Evolutionary conservation across 2,329 filamentous ascomycete species (phyloP), one percentile per base, ranked within the genome.

Genomic region (Ceratocystis albifundus): DNA sequence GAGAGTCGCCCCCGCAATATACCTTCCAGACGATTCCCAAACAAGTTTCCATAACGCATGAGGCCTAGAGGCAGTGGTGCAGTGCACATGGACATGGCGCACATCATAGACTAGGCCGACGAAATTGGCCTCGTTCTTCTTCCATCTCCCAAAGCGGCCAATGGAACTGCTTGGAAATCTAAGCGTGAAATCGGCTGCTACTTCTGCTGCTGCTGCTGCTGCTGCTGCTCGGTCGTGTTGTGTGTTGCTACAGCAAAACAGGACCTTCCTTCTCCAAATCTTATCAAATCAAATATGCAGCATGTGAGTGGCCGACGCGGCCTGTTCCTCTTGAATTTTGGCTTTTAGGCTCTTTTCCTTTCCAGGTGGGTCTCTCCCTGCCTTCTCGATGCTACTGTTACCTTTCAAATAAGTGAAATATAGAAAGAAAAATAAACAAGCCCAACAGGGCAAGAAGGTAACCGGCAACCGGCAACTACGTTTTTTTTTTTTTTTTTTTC

Each of bases 1-100:
- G 66, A 65, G 59, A 45, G 48, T 64, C 25, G 55, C 66, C 66
- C 44, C 62, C 30, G 17, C 30, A 67, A 61, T 48, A 59, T 65
- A 20, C 30, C 50, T 57, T 65, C 50, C 41, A 65, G 55, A 55
- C 55, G 28, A 59, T 32, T 30, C 32, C 64, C 64, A 45, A 65
- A 65, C 41, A 25, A 28, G 25, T 48, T 41, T 50, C 36, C 20
- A 57, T 66, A 61, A 66, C 46, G 65, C 46, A 41, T 66, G 10
- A 28, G 32, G 48, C 28, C 45, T 32, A 55, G 30, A 17, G 10
- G 61, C 2, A 2, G 61, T 59, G 30, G 6, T 57, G 65, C 59
- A 20, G 6, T 57, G 65, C 59, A 20, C 4, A 8, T 44, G 20
- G 8, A 20, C 44, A 63, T 7, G 44, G n/a, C 32, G 46, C 61